Base-by-base conservation (phyloP, 2,329 filamentous ascomycete genomes). In the Aureobasidium sp. region DNA sequence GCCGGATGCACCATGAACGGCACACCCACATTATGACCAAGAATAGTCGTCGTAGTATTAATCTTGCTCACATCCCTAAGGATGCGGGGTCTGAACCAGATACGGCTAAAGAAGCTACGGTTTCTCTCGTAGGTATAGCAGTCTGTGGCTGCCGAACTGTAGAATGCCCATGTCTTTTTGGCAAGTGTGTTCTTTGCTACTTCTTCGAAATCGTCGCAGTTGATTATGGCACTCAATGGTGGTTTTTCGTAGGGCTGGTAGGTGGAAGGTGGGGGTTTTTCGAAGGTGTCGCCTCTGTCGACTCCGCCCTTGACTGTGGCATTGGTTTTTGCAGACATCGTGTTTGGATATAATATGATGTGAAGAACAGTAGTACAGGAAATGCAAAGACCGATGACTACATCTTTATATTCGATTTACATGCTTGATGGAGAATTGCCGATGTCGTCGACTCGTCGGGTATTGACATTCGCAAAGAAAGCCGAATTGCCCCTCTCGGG, bases 91-190 rank as follows among this genome's bases (percentile, higher is more conserved):
- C 79, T 73, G 41, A 81, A 74, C 65, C 73, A 73, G 32, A 81
- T 73, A n/a, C 76, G 74, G 32, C 74, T 72, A 59, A 77, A 80
- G 62, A 75, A 73, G 6, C 70, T 69, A 48, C 68, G 69, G 64
- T 80, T 81, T 30, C 74, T 69, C 27, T 73, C 72, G 55, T 74
- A 73, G 16, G 78, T 81, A 37, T 77, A 69, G 57, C 78, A 77
- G 44, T 81, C 77, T 1, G 80, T 81, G 0, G 79, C 78, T 1
- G 78, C 80, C 0, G 76, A 77, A 16, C 72, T 74, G 64, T 79
- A 80, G 60, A 75, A 76, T 0, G 74, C 74, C 73, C 73, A 76
- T 29, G 74, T 70, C 47, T 74, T 72, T 13, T 69, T 67, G 1
- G 68, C 68, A 54, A 76, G 66, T 62, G 61, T 62, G 25, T 68